These are phyloP conservation scores for Rubia yunnanensis DNA, from an alignment of 257 asterid genomes.

Conservation along the genomic window DNA sequence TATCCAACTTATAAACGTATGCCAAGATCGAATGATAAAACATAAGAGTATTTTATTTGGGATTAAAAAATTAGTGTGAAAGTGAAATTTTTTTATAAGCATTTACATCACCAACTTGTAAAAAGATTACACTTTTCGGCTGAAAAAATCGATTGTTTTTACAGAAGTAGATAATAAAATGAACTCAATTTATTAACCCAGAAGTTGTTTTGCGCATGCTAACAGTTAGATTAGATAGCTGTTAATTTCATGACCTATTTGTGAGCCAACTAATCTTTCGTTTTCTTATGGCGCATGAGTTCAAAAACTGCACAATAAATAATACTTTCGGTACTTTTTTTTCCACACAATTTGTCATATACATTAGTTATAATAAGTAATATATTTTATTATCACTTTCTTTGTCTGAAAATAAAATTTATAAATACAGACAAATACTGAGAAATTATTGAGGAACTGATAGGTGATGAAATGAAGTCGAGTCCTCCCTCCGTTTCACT, in stretches of 20 bases:
- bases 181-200: background rate
- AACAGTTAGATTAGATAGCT: background rate
- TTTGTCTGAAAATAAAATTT: no score
- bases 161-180: background rate
- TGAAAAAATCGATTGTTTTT: background rate
- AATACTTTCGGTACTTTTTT: no score
- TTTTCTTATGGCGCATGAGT: background rate
- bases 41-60: background rate
- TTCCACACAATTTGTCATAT: no score
- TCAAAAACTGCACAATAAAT: background rate
- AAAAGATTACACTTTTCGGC: constrained; percentile 1
- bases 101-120: background rate
- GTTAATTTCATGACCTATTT: background rate
- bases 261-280: background rate
- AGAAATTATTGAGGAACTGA: no score
- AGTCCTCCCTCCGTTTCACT: no score
- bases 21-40: background rate
- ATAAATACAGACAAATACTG: no score
- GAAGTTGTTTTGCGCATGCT: constrained; percentile 4
- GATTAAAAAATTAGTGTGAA: background rate
- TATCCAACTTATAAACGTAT: background rate
- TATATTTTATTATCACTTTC: no score
- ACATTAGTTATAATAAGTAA: no score
- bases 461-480: background rate
- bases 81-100: background rate